These are phyloP conservation scores for Clonostachys byssicola DNA, from an alignment of 2,329 filamentous ascomycete genomes.

Conservation along the genomic window DNA sequence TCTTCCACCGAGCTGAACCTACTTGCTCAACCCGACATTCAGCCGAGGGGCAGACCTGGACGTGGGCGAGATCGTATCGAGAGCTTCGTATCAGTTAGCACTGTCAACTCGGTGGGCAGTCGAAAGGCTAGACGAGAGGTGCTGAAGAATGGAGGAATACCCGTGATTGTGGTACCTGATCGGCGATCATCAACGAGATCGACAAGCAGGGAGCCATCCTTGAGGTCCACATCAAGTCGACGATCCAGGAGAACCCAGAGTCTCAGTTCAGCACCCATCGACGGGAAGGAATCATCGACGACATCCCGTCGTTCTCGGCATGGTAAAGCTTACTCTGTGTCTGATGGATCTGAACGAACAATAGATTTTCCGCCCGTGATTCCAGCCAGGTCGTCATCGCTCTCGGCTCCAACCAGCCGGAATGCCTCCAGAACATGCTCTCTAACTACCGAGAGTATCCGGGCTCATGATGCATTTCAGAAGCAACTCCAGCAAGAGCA, in stretches of 20 bases:
- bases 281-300: conserved; percentile 36
- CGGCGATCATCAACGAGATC: conserved; percentile 49
- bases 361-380: conserved; percentile 57
- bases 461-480: conserved; percentile 43
- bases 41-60: conserved; percentile 9
- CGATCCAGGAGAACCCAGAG: conserved; percentile 50
- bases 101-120: conserved; percentile 45
- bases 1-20: not conserved
- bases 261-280: conserved; percentile 39
- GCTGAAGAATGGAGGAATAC: conserved; percentile 55
- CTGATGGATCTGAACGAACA: conserved; percentile 48
- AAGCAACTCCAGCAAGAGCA: conserved; percentile 10
- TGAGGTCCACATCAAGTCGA: conserved; percentile 58
- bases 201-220: conserved; percentile 46
- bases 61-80: conserved; percentile 25
- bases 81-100: conserved; percentile 44
- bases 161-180: conserved; percentile 58
- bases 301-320: conserved; percentile 36
- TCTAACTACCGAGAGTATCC: conserved; percentile 53
- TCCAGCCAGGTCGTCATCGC: conserved; percentile 52
- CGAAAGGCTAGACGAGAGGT: conserved; percentile 53
- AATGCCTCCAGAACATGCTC: conserved; percentile 51
- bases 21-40: not conserved
- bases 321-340: conserved; percentile 38
- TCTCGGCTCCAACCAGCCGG: conserved; percentile 59